Evolutionary conservation across 768 basidiomycete genomes (phyloP).

Genomic region (Lepiota brunneoincarnata): DNA sequence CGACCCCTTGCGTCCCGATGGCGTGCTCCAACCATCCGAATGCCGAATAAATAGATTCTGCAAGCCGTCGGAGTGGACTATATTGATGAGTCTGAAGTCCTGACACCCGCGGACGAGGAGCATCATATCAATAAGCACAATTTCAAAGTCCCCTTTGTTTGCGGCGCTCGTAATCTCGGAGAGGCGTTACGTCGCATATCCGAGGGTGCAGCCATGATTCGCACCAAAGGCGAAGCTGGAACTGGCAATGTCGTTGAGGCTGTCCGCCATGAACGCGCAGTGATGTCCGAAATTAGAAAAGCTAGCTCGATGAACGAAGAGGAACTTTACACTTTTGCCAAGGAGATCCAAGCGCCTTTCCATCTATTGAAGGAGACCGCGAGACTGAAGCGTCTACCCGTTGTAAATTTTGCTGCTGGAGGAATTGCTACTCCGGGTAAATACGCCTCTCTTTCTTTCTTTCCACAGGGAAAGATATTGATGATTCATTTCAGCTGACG

Average conservation of each 20-base stretch:
- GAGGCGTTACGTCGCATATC: conserved; percentile 95
- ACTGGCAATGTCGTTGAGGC: conserved; percentile 93
- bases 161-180: conserved; percentile 92
- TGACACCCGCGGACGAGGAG: conserved; percentile 95
- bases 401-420: conserved; percentile 96
- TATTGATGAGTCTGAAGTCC: conserved; percentile 92
- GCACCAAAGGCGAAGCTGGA: conserved; percentile 93
- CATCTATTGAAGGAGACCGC: conserved; percentile 96
- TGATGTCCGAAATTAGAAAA: conserved; percentile 81
- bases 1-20: neutral
- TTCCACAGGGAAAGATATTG: neutral
- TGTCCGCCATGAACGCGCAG: conserved; percentile 85
- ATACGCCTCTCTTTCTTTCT: conserved; percentile 13
- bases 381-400: conserved; percentile 87
- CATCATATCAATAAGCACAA: conserved; percentile 96
- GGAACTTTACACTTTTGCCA: conserved; percentile 91
- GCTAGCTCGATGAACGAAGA: conserved; percentile 90
- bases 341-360: conserved; percentile 90
- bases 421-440: conserved; percentile 89
- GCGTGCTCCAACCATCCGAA: neutral
- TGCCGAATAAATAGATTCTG: conserved; percentile 58
- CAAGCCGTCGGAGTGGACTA: conserved; percentile 96
- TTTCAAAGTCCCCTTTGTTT: conserved; percentile 95
- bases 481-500: neutral
- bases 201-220: conserved; percentile 97